Percentiles rank a stretch among this genome's conserved stretches.
phyloP scores from a whole-genome alignment of 768 basidiomycete genomes.

The Artomyces pyxidatus region DNA sequence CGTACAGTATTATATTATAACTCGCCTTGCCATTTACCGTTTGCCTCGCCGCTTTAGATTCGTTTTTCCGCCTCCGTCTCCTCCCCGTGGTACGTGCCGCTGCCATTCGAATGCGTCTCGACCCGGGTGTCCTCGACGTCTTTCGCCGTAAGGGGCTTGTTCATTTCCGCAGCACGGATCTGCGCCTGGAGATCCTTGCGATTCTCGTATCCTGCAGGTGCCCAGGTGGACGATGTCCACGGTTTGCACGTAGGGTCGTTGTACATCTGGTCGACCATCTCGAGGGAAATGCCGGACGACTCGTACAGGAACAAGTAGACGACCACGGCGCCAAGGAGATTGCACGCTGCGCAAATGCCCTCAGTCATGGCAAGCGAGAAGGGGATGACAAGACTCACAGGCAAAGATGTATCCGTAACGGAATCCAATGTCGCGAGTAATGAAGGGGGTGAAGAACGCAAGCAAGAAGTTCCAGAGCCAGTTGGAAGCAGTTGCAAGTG shows the following conservation, averaged over 20 bases:
- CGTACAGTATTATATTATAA: no score
- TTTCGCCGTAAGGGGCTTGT: slow-evolving; percentile 25
- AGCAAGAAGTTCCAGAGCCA: slow-evolving; percentile 68
- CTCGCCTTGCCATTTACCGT: no score
- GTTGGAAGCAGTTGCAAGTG: slow-evolving; percentile 55
- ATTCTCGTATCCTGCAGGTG: slow-evolving; percentile 44
- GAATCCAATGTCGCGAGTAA: slow-evolving; percentile 46
- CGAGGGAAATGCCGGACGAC: slow-evolving; percentile 56
- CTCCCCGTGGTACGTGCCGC: background rate
- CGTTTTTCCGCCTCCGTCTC: background rate
- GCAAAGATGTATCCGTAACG: slow-evolving; percentile 69
- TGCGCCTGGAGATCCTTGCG: slow-evolving; percentile 39
- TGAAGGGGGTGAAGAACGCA: slow-evolving; percentile 77
- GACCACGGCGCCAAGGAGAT: slow-evolving; percentile 47
- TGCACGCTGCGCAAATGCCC: slow-evolving; percentile 33
- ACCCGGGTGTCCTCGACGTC: slow-evolving; percentile 15
- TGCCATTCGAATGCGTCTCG: background rate
- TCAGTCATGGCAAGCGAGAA: background rate
- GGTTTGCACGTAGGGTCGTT: slow-evolving; percentile 55
- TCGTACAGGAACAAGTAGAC: slow-evolving; percentile 76
- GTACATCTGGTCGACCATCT: slow-evolving; percentile 62
- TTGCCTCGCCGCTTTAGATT: no score
- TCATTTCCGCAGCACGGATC: slow-evolving; percentile 32
- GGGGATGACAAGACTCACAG: slow-evolving; percentile 24
- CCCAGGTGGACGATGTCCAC: slow-evolving; percentile 58